Evolutionary conservation across 2,329 filamentous ascomycete species (phyloP).

Genomic region (Paecilomyces variotii): DNA sequence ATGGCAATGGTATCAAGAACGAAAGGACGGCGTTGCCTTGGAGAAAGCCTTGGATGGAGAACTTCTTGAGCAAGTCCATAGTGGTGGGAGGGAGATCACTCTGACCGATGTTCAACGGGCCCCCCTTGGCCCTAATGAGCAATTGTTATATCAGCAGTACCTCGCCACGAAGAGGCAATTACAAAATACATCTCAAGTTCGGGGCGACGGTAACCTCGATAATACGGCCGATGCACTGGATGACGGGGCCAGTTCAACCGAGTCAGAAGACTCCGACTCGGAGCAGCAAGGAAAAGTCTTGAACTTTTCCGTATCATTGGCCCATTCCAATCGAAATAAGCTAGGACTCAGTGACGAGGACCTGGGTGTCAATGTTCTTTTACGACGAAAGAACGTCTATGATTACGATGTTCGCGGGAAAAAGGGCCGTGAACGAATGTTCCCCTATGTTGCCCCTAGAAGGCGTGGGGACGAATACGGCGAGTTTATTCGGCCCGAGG

Average conservation of each 20-base stretch:
- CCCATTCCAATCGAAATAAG: constrained; percentile 77
- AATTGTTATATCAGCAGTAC: constrained; percentile 82
- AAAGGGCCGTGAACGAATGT: constrained; percentile 85
- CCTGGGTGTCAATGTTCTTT: constrained; percentile 79
- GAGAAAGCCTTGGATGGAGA: constrained; percentile 50
- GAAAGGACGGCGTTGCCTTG: constrained; percentile 53
- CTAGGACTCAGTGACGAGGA: constrained; percentile 82
- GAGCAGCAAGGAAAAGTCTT: constrained; percentile 88
- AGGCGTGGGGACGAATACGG: constrained; percentile 85
- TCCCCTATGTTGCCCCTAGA: constrained; percentile 73
- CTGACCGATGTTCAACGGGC: constrained; percentile 55
- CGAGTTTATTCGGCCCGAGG: constrained; percentile 85
- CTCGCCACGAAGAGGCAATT: constrained; percentile 80
- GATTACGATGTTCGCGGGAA: constrained; percentile 90
- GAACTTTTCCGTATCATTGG: constrained; percentile 78
- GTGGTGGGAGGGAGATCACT: constrained; percentile 54
- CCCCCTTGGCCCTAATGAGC: constrained; percentile 65
- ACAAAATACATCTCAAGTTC: constrained; percentile 68
- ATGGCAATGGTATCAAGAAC: constrained; percentile 72
- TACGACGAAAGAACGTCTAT: constrained; percentile 82
- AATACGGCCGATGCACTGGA: constrained; percentile 65
- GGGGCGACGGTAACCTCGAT: constrained; percentile 61
- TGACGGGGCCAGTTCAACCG: constrained; percentile 75
- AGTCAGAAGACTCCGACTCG: constrained; percentile 80
- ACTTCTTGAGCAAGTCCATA: constrained; percentile 58